Evolutionary conservation across 1,284 basidiomycete genomes (phyloP), one percentile per base, ranked within the genome.

Genomic region (Sphaerobolus stellatus): DNA sequence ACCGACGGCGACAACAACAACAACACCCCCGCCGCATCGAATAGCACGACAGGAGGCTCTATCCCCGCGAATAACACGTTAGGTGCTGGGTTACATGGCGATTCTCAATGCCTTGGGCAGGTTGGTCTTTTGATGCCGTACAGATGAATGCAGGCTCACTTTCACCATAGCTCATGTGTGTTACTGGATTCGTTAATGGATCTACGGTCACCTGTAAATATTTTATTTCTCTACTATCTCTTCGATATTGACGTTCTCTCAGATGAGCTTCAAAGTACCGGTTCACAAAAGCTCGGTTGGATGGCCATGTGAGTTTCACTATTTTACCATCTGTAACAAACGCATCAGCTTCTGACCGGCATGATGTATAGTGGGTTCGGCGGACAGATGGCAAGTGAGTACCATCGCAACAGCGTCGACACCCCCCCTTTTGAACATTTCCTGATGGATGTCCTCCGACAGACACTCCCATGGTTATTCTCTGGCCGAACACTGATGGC

Each of bases 401-500:
- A 22, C n/a, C 8, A n/a, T 29, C 14, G 11, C 36, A 22, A n/a
- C 4, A 40, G 11, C 18, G 8, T 22, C 18, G 28, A 24, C 9
- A 14, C 14, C 6, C 34, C 3, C 22, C 5, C n/a, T 22, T 38
- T 38, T 38, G 36, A 38, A 13, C 18, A 13, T 47, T 20, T 33
- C 25, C 36, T 28, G 8, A 50, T 43, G 44, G 20, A n/a, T 27
- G 52, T 13, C 9, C 18, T 44, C 16, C 5, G 16, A 29, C 27
- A 54, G 52, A 74, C 57, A 71, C 77, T 9, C 78, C 81, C 0
- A 82, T 86, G 80, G 79, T 86, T 49, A 80, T 88, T 44, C 77
- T 82, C 68, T 88, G 85, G 85, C 70, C 78, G 6, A 83, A 84
- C 61, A 65, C 67, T 11, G 76, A 82, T 58, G 78, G 78, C 7